These are phyloP conservation scores for Lindgomyces ingoldianus DNA, from an alignment of 495 filamentous ascomycete species.

Conservation along the genomic window DNA sequence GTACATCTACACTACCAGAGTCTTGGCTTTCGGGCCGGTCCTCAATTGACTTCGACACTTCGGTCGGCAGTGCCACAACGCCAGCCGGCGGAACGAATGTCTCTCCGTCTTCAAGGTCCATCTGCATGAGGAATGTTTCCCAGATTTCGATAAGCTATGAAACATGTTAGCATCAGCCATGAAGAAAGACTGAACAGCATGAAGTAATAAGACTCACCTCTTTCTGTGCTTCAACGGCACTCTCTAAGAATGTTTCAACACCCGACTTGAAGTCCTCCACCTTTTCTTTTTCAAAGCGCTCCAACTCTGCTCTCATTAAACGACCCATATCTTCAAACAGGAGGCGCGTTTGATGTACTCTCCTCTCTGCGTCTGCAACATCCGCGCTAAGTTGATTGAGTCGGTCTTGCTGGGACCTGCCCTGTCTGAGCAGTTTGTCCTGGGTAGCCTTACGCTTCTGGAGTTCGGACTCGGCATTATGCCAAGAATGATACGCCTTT, in stretches of 20 bases:
- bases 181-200: background rate
- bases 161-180: constrained; percentile 29
- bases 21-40: constrained; percentile 13
- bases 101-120: constrained; percentile 84
- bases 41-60: background rate
- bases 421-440: constrained; percentile 90
- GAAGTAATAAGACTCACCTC: constrained; percentile 63
- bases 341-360: constrained; percentile 85
- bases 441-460: constrained; percentile 81
- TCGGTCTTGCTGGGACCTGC: constrained; percentile 91
- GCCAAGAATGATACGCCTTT: constrained; percentile 93
- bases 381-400: constrained; percentile 88
- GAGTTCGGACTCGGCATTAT: constrained; percentile 81
- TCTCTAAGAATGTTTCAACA: constrained; percentile 95
- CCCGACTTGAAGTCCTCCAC: constrained; percentile 99
- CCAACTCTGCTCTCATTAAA: constrained; percentile 85
- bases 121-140: constrained; percentile 95
- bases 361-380: constrained; percentile 87
- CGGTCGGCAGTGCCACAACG: constrained; percentile 31
- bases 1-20: constrained; percentile 7
- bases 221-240: constrained; percentile 96
- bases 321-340: constrained; percentile 98
- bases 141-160: constrained; percentile 93
- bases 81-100: constrained; percentile 36
- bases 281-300: constrained; percentile 94